phyloP scores from a whole-genome alignment of 768 basidiomycete species.

The Nevesoporus exiguus region DNA sequence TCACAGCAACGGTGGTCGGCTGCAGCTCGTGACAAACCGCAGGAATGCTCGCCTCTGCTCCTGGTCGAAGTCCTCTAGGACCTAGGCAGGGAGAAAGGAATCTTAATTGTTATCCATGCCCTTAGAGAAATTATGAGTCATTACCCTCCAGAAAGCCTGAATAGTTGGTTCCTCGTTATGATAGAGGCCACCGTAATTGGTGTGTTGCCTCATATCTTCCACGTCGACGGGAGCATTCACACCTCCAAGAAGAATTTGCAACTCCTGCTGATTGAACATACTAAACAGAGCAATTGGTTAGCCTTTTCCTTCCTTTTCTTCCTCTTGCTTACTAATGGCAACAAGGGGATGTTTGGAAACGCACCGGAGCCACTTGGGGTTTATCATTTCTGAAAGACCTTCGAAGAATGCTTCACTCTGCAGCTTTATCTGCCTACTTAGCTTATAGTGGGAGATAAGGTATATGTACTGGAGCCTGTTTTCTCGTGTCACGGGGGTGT shows the following conservation, averaged over 20 bases:
- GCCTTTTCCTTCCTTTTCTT: neutral
- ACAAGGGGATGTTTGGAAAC: constrained; percentile 4
- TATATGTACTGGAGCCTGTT: constrained; percentile 90
- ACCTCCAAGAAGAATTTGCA: constrained; percentile 88
- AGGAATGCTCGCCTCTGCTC: constrained; percentile 76
- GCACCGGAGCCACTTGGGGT: constrained; percentile 81
- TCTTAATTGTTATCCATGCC: too few relatives aligned
- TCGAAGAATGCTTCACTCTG: constrained; percentile 89
- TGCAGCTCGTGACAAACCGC: constrained; percentile 91
- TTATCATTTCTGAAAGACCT: constrained; percentile 89
- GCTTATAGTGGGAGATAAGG: constrained; percentile 80
- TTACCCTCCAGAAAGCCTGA: constrained; percentile 79
- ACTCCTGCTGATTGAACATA: constrained; percentile 97
- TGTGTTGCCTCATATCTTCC: constrained; percentile 72
- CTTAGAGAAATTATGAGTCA: too few relatives aligned
- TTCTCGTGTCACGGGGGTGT: constrained; percentile 81
- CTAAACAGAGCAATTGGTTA: constrained; percentile 36
- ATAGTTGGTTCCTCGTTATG: constrained; percentile 70
- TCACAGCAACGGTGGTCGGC: constrained; percentile 81
- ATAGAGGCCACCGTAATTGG: constrained; percentile 80
- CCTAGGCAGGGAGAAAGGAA: constrained; percentile 36
- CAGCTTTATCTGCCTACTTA: constrained; percentile 82
- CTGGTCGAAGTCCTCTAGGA: constrained; percentile 75
- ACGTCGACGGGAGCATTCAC: constrained; percentile 83
- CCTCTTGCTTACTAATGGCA: neutral